A percentile compares a stretch with the other conserved stretches of the same genome.
phyloP scores from a whole-genome alignment of 2,329 filamentous ascomycete genomes.

The Aspergillus udagawae region DNA sequence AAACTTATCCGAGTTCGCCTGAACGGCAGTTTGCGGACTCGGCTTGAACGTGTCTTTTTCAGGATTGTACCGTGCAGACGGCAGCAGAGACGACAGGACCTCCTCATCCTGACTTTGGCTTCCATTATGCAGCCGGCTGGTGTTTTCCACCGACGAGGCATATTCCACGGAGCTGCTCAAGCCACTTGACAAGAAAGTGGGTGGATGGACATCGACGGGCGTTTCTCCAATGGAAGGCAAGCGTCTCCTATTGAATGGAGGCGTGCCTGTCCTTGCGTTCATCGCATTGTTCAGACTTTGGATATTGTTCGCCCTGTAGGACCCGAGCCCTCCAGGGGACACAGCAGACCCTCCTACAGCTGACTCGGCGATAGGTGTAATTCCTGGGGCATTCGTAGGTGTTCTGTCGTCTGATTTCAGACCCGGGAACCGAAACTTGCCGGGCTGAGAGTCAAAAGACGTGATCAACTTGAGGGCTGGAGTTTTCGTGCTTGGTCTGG shows the following conservation, averaged over 20 bases:
- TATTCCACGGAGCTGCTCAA: constrained; percentile 45
- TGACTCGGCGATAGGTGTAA: constrained; percentile 82
- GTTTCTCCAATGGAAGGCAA: constrained; percentile 75
- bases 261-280: constrained; percentile 61
- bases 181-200: constrained; percentile 37
- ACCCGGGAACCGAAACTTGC: constrained; percentile 61
- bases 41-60: constrained; percentile 32
- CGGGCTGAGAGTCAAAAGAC: constrained; percentile 60
- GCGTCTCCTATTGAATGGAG: constrained; percentile 59
- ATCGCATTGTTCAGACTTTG: constrained; percentile 68
- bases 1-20: constrained; percentile 62
- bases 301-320: constrained; percentile 52
- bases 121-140: constrained; percentile 25
- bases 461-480: constrained; percentile 89
- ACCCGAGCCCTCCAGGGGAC: constrained; percentile 65
- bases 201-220: constrained; percentile 49
- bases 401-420: constrained; percentile 57
- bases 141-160: constrained; percentile 45
- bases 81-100: constrained; percentile 37
- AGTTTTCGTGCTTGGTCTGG: constrained; percentile 65
- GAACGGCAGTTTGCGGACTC: constrained; percentile 61
- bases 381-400: constrained; percentile 70
- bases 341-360: constrained; percentile 57
- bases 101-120: constrained; percentile 28
- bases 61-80: constrained; percentile 45